phyloP scores from a whole-genome alignment of 2,329 filamentous ascomycete genomes.

The Fusarium sp. region DNA sequence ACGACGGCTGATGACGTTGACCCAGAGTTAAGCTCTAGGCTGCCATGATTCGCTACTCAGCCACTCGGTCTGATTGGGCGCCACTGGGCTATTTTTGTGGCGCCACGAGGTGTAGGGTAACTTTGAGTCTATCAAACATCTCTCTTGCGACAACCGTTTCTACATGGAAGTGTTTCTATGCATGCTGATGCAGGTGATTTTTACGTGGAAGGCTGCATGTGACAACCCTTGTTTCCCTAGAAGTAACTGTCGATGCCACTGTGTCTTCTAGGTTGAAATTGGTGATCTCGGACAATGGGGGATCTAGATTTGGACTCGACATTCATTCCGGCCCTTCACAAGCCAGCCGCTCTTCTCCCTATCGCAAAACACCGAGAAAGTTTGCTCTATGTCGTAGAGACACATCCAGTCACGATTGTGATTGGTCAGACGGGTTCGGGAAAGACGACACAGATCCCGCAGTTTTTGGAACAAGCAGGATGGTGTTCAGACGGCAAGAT shows the following conservation, averaged over 20 bases:
- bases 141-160: not conserved
- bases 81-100: not conserved
- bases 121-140: not conserved
- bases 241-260: not conserved
- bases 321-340: slow-evolving; percentile 84
- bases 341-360: slow-evolving; percentile 81
- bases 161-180: not conserved
- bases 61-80: slow-evolving; percentile 28
- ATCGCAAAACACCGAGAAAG: slow-evolving; percentile 83
- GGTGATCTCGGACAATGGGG: slow-evolving; percentile 52
- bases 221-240: not conserved
- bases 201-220: not conserved
- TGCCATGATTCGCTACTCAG: slow-evolving; percentile 42
- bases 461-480: slow-evolving; percentile 85
- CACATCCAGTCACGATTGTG: slow-evolving; percentile 82
- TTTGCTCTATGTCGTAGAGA: slow-evolving; percentile 87
- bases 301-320: slow-evolving; percentile 64
- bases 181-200: not conserved
- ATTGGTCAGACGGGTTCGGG: slow-evolving; percentile 94
- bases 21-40: slow-evolving; percentile 42
- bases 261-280: not conserved
- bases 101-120: slow-evolving; percentile 27
- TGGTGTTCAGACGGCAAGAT: slow-evolving; percentile 86
- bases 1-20: slow-evolving; percentile 51
- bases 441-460: slow-evolving; percentile 95